Conservation (phyloP, 495 filamentous ascomycete genomes). For the Annulohypoxylon bovei region DNA sequence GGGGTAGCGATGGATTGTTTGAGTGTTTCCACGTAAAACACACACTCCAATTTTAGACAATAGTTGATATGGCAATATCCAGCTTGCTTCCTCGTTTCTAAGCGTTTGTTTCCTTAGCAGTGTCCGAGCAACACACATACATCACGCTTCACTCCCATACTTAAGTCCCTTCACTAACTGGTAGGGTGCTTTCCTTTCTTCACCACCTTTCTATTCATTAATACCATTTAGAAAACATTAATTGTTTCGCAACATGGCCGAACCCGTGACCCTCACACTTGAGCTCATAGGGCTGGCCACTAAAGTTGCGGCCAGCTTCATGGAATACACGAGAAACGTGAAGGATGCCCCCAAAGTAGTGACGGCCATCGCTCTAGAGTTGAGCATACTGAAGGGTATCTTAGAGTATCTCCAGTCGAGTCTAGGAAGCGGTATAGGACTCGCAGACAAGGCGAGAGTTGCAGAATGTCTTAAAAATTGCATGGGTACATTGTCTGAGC, state of each 20-base stretch:
- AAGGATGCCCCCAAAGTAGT: conserved; percentile 26
- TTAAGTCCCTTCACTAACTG: neutral
- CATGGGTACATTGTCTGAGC: neutral
- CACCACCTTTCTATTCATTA: neutral
- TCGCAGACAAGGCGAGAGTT: neutral
- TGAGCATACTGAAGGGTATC: conserved; percentile 13
- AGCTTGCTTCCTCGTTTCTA: conserved; percentile 16
- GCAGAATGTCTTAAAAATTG: conserved; percentile 7
- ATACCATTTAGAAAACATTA: neutral
- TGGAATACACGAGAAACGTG: conserved; percentile 16
- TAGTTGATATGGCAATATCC: neutral
- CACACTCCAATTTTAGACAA: neutral
- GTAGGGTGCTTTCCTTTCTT: neutral
- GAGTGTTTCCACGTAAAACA: neutral
- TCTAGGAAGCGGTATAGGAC: neutral
- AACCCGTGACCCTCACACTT: neutral
- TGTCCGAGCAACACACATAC: neutral
- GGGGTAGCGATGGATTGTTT: no score
- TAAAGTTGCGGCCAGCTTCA: conserved; percentile 2
- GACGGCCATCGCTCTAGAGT: conserved; percentile 8
- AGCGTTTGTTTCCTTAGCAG: conserved; percentile 15
- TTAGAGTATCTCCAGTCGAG: conserved; percentile 17
- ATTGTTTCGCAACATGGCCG: neutral
- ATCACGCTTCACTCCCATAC: neutral
- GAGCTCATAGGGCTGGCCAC: neutral